Evolutionary conservation across 495 filamentous ascomycete species (phyloP).

Genomic region (Niebla homalea): DNA sequence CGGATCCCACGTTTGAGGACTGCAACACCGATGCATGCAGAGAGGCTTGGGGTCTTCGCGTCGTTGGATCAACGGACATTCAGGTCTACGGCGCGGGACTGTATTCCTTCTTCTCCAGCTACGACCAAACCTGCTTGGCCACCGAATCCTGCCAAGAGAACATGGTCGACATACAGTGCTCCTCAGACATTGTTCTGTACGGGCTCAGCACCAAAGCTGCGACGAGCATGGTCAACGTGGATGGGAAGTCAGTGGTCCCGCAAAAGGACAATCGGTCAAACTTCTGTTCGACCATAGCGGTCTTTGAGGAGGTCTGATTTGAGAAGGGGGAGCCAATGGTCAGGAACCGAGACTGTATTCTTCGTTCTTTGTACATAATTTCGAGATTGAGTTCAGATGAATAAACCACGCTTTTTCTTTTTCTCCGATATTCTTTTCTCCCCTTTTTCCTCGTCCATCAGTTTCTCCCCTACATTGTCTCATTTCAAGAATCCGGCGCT

Average conservation of each 20-base stretch:
- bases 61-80: slow-evolving; percentile 53
- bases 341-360: too few species aligned
- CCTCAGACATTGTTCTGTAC: slow-evolving; percentile 53
- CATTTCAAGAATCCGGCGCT: too few species aligned
- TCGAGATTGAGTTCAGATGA: too few species aligned
- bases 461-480: too few species aligned
- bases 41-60: slow-evolving; percentile 76
- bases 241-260: slow-evolving; percentile 40
- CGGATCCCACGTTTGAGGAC: slow-evolving; percentile 61
- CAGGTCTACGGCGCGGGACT: slow-evolving; percentile 67
- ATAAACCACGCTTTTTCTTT: too few species aligned
- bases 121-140: slow-evolving; percentile 61
- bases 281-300: slow-evolving; percentile 64
- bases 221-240: slow-evolving; percentile 67
- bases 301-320: slow-evolving; percentile 34
- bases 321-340: too few species aligned
- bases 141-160: slow-evolving; percentile 70
- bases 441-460: too few species aligned
- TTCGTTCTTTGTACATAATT: too few species aligned
- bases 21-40: slow-evolving; percentile 52
- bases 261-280: slow-evolving; percentile 55
- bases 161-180: slow-evolving; percentile 72
- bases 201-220: slow-evolving; percentile 78
- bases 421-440: too few species aligned
- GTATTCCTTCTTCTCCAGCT: slow-evolving; percentile 84